Percentiles rank a stretch among this genome's conserved stretches.
These are phyloP conservation scores for Aspergillus sp. DNA, from an alignment of 2,329 filamentous ascomycete genomes.

Conservation along the genomic window DNA sequence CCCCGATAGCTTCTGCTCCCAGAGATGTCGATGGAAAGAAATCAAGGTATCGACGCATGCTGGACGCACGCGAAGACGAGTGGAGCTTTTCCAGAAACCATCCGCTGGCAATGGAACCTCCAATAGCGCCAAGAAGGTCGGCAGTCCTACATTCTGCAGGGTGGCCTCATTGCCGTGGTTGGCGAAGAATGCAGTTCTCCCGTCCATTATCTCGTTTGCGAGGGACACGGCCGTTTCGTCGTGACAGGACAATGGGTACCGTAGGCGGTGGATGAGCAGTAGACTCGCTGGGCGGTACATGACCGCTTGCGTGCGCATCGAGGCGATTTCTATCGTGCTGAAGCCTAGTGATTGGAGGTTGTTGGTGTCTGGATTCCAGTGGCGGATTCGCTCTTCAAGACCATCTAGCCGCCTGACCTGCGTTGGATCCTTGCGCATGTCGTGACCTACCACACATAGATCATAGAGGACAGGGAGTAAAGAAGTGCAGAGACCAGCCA, in stretches of 20 bases:
- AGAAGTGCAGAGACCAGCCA: constrained; percentile 5
- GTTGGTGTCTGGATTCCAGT: constrained; percentile 1
- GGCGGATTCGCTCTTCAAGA: constrained; percentile 1
- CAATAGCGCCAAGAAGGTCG: constrained; percentile 2
- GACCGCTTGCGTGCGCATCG: constrained; percentile 4
- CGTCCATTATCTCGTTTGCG: constrained; percentile 6
- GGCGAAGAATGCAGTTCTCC: constrained; percentile 1
- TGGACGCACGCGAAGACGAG: constrained; percentile 1
- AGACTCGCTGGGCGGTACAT: constrained; percentile 3
- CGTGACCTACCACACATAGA: constrained; percentile 2
- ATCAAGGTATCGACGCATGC: constrained; percentile 2
- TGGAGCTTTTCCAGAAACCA: constrained; percentile 2
- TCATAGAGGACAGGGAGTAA: constrained; percentile 4
- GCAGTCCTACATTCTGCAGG: constrained; percentile 2
- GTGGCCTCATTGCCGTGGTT: not conserved
- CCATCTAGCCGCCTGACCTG: not conserved
- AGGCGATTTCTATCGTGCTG: constrained; percentile 2
- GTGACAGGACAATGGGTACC: constrained; percentile 1
- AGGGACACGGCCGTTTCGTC: constrained; percentile 1
- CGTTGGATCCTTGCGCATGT: not conserved
- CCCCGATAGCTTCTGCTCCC: constrained; percentile 2
- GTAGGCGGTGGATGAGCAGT: constrained; percentile 5
- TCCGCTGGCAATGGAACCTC: constrained; percentile 1
- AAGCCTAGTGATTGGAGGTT: not conserved
- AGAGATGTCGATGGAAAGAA: constrained; percentile 1